A percentile compares a stretch with the other conserved stretches of the same genome.
These are phyloP conservation scores for Vicia villosa DNA, from an alignment of 306 rosid genomes.

Conservation along the genomic window DNA sequence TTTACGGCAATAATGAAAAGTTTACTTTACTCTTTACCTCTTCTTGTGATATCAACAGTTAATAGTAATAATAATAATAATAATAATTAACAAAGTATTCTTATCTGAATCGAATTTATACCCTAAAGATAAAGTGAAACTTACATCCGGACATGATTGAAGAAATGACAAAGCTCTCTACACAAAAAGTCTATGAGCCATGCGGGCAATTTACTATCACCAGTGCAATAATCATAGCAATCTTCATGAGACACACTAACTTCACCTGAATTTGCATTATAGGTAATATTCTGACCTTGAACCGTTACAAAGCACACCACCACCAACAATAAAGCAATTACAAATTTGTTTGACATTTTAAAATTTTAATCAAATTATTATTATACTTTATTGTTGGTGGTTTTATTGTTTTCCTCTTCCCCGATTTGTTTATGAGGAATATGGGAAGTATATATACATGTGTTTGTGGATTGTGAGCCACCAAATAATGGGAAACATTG, in stretches of 20 bases:
- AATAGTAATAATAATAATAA: too few species aligned
- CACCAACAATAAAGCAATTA: constrained; percentile 25
- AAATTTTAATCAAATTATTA: background rate
- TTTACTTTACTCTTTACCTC: too few species aligned
- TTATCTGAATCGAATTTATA: too few species aligned
- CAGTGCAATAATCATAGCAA: background rate
- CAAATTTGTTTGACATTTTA: background rate
- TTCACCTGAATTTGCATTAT: too few species aligned
- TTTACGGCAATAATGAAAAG: too few species aligned
- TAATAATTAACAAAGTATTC: too few species aligned
- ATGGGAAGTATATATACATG: background rate
- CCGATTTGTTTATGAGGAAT: background rate
- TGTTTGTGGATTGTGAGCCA: background rate
- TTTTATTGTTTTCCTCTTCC: background rate
- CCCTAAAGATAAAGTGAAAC: background rate
- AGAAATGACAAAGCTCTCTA: too few species aligned
- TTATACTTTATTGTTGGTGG: background rate
- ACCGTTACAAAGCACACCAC: constrained; percentile 17
- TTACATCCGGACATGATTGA: background rate
- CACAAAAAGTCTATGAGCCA: too few species aligned
- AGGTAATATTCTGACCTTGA: background rate
- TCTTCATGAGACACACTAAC: background rate
- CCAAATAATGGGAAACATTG: background rate
- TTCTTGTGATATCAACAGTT: too few species aligned
- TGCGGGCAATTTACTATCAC: too few species aligned